These are phyloP conservation scores for Tilletia caries DNA, from an alignment of 1,284 basidiomycete species.

Conservation along the genomic window DNA sequence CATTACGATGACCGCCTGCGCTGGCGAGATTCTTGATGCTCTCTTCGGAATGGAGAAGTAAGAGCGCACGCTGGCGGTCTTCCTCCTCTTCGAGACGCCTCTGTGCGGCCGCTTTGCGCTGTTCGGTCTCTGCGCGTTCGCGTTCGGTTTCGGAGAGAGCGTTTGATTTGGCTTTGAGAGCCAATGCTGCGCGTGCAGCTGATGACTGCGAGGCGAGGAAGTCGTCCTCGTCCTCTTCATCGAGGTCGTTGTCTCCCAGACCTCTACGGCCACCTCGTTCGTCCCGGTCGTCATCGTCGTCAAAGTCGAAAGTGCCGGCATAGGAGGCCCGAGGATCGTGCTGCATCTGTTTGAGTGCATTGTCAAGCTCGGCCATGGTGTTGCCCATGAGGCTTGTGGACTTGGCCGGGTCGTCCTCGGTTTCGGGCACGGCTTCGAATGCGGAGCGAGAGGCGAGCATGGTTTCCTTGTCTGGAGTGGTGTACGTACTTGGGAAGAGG, in stretches of 20 bases:
- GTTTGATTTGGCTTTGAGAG: constrained; percentile 45
- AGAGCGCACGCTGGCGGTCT: constrained; percentile 30
- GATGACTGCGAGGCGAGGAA: constrained; percentile 16
- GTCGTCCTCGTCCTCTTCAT: constrained; percentile 21
- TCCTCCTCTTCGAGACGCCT: constrained; percentile 41
- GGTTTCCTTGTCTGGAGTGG: constrained; percentile 54
- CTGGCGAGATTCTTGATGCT: not conserved
- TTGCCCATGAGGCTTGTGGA: constrained; percentile 5
- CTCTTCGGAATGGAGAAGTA: not conserved
- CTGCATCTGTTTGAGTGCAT: constrained; percentile 8
- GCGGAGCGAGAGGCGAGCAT: constrained; percentile 25
- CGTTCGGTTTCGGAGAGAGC: constrained; percentile 30
- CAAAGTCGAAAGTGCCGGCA: not conserved
- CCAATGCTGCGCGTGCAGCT: constrained; percentile 46
- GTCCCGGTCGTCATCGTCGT: not conserved
- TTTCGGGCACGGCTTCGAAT: constrained; percentile 23
- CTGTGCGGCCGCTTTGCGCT: constrained; percentile 34
- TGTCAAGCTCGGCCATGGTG: constrained; percentile 13
- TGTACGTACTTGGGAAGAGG: constrained; percentile 88
- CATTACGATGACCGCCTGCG: not conserved
- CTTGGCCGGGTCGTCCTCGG: constrained; percentile 13
- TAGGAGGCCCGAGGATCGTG: not conserved
- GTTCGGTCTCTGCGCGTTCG: constrained; percentile 33
- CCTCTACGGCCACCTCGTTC: not conserved
- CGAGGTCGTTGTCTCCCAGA: not conserved